phyloP scores from a whole-genome alignment of 2,329 filamentous ascomycete species.

The Ophiostoma pallidulum region DNA sequence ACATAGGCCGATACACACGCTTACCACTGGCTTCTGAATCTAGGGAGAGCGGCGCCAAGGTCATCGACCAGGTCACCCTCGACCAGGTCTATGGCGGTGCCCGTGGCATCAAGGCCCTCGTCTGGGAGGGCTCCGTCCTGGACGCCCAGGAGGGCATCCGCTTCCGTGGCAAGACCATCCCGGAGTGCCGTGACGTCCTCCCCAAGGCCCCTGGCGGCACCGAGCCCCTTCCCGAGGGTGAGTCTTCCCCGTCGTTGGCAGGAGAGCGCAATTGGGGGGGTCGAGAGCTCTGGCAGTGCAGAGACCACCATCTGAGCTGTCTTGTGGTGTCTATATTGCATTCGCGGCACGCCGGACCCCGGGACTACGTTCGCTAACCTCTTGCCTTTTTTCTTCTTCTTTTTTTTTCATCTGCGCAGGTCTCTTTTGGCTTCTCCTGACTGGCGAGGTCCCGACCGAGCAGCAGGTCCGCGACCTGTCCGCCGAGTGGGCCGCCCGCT shows the following conservation, averaged over 20 bases:
- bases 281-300: too few relatives aligned
- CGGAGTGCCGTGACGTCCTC: conserved; percentile 94
- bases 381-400: too few relatives aligned
- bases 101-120: conserved; percentile 95
- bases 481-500: conserved; percentile 96
- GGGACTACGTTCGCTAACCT: background rate
- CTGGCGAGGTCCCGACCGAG: conserved; percentile 93
- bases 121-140: conserved; percentile 98
- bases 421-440: conserved; percentile 99
- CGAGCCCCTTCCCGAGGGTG: conserved; percentile 93
- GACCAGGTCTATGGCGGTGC: conserved; percentile 99
- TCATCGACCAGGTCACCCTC: conserved; percentile 94
- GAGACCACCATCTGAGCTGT: too few relatives aligned
- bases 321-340: too few relatives aligned
- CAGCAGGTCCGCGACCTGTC: conserved; percentile 98
- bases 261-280: too few relatives aligned
- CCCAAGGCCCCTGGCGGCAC: conserved; percentile 94
- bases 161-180: conserved; percentile 98
- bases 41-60: conserved; percentile 90
- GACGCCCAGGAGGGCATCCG: conserved; percentile 98
- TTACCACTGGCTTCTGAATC: background rate
- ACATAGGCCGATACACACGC: background rate
- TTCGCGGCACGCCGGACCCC: too few relatives aligned
- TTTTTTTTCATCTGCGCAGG: conserved; percentile 36
- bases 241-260: too few relatives aligned